These are phyloP conservation scores for Orbilia ellipsospora DNA, from an alignment of 2,329 filamentous ascomycete genomes.

Conservation along the genomic window DNA sequence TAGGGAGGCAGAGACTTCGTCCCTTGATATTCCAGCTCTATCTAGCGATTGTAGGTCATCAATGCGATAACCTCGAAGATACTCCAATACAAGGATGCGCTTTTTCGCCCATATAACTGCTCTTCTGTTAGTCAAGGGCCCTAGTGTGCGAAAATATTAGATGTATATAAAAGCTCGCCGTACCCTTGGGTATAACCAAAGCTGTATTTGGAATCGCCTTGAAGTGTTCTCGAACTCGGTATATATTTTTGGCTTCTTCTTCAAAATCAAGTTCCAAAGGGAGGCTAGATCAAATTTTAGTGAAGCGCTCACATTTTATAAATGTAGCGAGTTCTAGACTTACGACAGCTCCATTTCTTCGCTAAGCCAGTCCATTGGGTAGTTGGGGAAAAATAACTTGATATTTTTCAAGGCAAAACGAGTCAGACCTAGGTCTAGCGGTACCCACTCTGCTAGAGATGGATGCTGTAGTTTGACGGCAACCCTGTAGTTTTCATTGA, in stretches of 20 bases:
- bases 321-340: background rate
- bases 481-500: constrained; percentile 65
- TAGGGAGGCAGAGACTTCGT: constrained; percentile 91
- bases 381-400: constrained; percentile 95
- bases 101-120: constrained; percentile 85
- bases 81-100: constrained; percentile 94
- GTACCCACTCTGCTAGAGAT: constrained; percentile 86
- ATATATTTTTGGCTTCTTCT: constrained; percentile 85
- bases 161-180: constrained; percentile 1
- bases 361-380: constrained; percentile 95
- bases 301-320: background rate
- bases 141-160: background rate
- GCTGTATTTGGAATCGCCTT: constrained; percentile 77
- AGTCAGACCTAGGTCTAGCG: constrained; percentile 86
- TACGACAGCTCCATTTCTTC: constrained; percentile 87
- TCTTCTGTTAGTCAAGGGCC: constrained; percentile 49
- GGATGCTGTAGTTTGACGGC: constrained; percentile 98
- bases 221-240: constrained; percentile 83
- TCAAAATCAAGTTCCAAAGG: constrained; percentile 92
- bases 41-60: constrained; percentile 92
- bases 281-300: constrained; percentile 63
- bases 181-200: constrained; percentile 80
- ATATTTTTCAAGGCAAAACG: constrained; percentile 88
- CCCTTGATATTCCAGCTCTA: constrained; percentile 84
- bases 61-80: constrained; percentile 83